Evolutionary conservation across 805 yeast genomes (phyloP), one percentile per base, ranked within the genome.

Genomic region (Saturnispora sekii): DNA sequence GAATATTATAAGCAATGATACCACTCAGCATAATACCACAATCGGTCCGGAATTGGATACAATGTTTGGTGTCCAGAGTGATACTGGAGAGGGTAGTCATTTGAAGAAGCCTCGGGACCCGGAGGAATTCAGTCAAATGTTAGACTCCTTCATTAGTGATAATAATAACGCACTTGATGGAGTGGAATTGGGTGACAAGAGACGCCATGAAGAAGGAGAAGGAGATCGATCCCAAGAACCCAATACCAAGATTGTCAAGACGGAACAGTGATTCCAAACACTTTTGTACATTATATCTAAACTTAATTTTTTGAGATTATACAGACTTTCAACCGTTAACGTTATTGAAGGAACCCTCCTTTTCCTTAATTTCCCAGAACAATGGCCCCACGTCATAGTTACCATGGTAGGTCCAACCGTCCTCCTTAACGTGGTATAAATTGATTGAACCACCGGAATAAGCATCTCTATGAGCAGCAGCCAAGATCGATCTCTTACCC

Each of bases 401-500:
- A 53, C 98, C 98, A 61, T 93, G 97, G 70, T 77, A 93, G 32
- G 75, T 75, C 98, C 98, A 93, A 41, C 98, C 98, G 43, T 76
- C 62, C 67, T 88, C 96, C 29, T 93, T 82, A 48, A 93, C 90
- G 62, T 93, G 97, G 64, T 80, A 93, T 57, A 93, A 69, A 63
- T 93, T 93, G 52, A 90, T 79, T 1, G 96, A 85, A 55, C 97
- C 97, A 73, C 98, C 98, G 47, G 96, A 87, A 66, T 72, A 93
- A 5, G 97, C 98, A 65, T 93, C 98, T 75, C 98, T 84, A 63
- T 93, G 98, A 30, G 97, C 84, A 41, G 98, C 98, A 37, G 97
- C 98, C 55, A 93, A 73, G 57, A 93, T 93, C 38, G 95, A 82
- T 66, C 98, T 80, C 67, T 89, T 89, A 54, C 98, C 98, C 53